Percentiles rank a stretch among this genome's conserved stretches.
Evolutionary conservation across 2,329 filamentous ascomycete genomes (phyloP).

Genomic region (Fusarium redolens): DNA sequence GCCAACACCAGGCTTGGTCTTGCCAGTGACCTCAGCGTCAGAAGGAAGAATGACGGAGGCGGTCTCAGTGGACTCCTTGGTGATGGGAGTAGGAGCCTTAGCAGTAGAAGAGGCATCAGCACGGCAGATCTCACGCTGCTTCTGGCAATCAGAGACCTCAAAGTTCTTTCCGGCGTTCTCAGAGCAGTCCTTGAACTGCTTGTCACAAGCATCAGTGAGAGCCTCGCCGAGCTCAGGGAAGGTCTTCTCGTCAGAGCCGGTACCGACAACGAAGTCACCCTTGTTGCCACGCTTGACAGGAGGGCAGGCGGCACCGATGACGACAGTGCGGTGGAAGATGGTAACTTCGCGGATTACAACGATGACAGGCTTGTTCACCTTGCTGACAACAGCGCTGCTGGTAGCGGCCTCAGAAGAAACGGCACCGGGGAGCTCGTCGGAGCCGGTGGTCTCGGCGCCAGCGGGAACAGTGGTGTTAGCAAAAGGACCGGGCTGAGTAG

Average conservation of each 20-base stretch:
- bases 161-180: slow-evolving; percentile 43
- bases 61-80: slow-evolving; percentile 42
- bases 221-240: slow-evolving; percentile 40
- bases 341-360: slow-evolving; percentile 40
- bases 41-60: slow-evolving; percentile 43
- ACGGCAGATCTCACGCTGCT: slow-evolving; percentile 42
- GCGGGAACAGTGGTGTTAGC: slow-evolving; percentile 32
- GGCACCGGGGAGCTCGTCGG: slow-evolving; percentile 9
- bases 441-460: slow-evolving; percentile 12
- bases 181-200: slow-evolving; percentile 42
- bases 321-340: slow-evolving; percentile 38
- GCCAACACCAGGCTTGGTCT: slow-evolving; percentile 33
- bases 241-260: slow-evolving; percentile 30
- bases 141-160: slow-evolving; percentile 38
- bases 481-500: slow-evolving; percentile 29
- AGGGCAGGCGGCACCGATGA: slow-evolving; percentile 45
- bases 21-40: slow-evolving; percentile 33
- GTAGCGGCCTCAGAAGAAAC: slow-evolving; percentile 24
- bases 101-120: slow-evolving; percentile 40
- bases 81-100: slow-evolving; percentile 22
- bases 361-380: slow-evolving; percentile 35
- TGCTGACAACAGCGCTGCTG: slow-evolving; percentile 30
- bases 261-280: slow-evolving; percentile 40
- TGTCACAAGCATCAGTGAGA: slow-evolving; percentile 39
- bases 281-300: slow-evolving; percentile 32